phyloP scores from a whole-genome alignment of 2,329 filamentous ascomycete species.

The Cercospora citrullina region DNA sequence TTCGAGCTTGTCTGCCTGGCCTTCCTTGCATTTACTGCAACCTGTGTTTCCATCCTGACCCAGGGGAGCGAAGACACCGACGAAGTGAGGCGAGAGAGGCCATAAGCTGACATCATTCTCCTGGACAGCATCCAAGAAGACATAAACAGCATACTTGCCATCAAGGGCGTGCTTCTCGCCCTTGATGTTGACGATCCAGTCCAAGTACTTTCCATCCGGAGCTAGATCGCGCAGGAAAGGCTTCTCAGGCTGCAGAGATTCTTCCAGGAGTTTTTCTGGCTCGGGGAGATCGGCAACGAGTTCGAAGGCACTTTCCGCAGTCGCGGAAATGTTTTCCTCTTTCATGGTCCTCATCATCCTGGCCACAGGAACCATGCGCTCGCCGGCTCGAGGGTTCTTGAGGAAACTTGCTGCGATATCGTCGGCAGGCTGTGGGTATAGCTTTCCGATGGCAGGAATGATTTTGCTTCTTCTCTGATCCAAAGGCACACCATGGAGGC shows the following conservation, averaged over 20 bases:
- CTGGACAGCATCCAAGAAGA: not conserved
- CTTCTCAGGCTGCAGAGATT: constrained; percentile 1
- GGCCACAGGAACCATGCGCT: not conserved
- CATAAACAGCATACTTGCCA: not conserved
- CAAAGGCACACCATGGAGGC: not conserved
- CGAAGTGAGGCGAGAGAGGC: constrained; percentile 1
- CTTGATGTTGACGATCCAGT: constrained; percentile 7
- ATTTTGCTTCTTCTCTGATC: not conserved
- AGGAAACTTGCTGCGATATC: constrained; percentile 1
- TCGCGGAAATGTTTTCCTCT: not conserved
- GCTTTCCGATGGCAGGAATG: not conserved
- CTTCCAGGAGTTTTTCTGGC: not conserved
- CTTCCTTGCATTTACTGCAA: not conserved
- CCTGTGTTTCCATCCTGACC: not conserved
- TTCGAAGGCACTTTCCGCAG: not conserved
- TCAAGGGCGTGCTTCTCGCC: constrained; percentile 6
- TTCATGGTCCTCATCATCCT: not conserved
- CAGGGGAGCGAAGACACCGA: not conserved
- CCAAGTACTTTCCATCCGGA: not conserved
- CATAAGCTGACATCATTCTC: not conserved
- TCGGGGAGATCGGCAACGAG: not conserved
- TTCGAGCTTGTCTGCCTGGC: not conserved
- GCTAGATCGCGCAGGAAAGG: constrained; percentile 3
- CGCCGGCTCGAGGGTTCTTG: not conserved
- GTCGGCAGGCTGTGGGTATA: constrained; percentile 6